Evolutionary conservation across 306 rosid species (phyloP).

Genomic region (Acacia confusa): DNA sequence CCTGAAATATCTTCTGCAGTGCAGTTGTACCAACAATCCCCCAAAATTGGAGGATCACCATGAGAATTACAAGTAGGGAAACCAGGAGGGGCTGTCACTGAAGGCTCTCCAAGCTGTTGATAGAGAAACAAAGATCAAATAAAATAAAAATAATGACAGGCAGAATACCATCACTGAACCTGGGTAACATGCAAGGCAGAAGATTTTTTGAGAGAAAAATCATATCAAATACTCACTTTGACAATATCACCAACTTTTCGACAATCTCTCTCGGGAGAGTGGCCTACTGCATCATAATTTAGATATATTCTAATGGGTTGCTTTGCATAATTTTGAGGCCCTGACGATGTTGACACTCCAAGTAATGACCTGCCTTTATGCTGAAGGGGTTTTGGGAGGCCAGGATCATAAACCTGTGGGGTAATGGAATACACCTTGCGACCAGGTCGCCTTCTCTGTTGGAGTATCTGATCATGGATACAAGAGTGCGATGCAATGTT

Average conservation of each 20-base stretch:
- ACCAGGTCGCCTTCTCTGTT: conserved; percentile 88
- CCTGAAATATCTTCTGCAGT: conserved; percentile 88
- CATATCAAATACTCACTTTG: conserved; percentile 57
- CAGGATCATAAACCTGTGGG: conserved; percentile 74
- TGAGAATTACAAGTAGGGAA: conserved; percentile 77
- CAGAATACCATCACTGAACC: conserved; percentile 22
- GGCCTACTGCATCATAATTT: conserved; percentile 98
- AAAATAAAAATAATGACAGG: conserved; percentile 18
- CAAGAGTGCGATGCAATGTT: conserved; percentile 86
- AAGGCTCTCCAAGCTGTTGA: conserved; percentile 91
- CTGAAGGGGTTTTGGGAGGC: conserved; percentile 50
- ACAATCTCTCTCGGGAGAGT: conserved; percentile 91
- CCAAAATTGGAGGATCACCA: conserved; percentile 73
- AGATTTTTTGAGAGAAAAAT: not conserved
- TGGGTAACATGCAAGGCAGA: not conserved
- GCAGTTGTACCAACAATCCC: conserved; percentile 99
- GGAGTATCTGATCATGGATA: conserved; percentile 92
- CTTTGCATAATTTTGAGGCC: conserved; percentile 57
- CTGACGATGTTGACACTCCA: conserved; percentile 47
- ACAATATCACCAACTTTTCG: conserved; percentile 75
- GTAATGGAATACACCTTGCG: conserved; percentile 85
- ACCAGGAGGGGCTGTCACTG: conserved; percentile 61
- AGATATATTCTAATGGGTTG: conserved; percentile 89
- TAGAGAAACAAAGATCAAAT: conserved; percentile 19
- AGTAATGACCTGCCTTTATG: conserved; percentile 81